A percentile compares a stretch with the other conserved stretches of the same genome.
These are phyloP conservation scores for Harringtonia lauricola DNA, from an alignment of 2,329 filamentous ascomycete genomes.

Conservation along the genomic window DNA sequence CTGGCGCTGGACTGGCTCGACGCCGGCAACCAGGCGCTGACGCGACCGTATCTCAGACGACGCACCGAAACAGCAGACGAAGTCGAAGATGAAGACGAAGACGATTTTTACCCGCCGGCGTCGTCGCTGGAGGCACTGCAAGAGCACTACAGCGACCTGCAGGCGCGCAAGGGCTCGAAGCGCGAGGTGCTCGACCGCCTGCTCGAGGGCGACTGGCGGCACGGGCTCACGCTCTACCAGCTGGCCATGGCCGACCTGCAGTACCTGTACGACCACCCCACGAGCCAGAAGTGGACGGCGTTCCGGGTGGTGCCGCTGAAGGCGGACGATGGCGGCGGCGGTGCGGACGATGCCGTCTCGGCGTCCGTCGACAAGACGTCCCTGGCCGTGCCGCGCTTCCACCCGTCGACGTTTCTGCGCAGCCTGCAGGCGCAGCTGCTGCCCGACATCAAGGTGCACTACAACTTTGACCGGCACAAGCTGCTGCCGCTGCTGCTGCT, in stretches of 20 bases:
- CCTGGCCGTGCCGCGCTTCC: constrained; percentile 56
- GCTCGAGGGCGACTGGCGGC: constrained; percentile 56
- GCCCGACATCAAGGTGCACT: constrained; percentile 74
- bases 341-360: constrained; percentile 15
- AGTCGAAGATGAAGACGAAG: constrained; percentile 42
- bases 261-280: constrained; percentile 54
- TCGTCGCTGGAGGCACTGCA: constrained; percentile 55
- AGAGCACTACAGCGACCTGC: constrained; percentile 51
- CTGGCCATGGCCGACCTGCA: constrained; percentile 59
- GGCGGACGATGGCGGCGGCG: constrained; percentile 19
- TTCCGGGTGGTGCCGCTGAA: constrained; percentile 46
- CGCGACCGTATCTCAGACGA: constrained; percentile 43
- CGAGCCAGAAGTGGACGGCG: constrained; percentile 52
- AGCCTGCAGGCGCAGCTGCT: constrained; percentile 65
- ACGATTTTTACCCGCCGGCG: constrained; percentile 59
- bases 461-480: constrained; percentile 63
- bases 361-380: constrained; percentile 32
- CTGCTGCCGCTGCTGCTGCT: constrained; percentile 60
- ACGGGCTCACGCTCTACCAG: constrained; percentile 54
- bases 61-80: constrained; percentile 20
- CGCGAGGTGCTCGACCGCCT: constrained; percentile 54
- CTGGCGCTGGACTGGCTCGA: constrained; percentile 71
- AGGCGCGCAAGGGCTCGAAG: constrained; percentile 47
- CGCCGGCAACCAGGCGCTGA: constrained; percentile 48
- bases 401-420: constrained; percentile 68